Evolutionary conservation across 2,329 filamentous ascomycete genomes (phyloP), one percentile per base, ranked within the genome.

Genomic region (Didymella exigua): DNA sequence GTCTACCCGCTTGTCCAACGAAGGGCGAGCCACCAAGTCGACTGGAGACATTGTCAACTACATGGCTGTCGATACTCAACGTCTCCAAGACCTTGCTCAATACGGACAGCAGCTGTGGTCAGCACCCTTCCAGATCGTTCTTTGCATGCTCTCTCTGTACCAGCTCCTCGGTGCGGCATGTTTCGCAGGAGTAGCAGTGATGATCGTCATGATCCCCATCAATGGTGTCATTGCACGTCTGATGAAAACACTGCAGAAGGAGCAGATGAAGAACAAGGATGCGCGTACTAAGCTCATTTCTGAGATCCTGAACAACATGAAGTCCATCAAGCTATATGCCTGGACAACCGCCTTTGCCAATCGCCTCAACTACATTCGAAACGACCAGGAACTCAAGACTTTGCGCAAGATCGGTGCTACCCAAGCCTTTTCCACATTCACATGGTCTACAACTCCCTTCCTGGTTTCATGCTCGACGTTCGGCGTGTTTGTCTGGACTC

Each of bases 231-330:
- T 98, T 71, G 93, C 95, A 21, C 86, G 89, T 54, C 83, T 96
- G 66, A 97, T 97, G 90, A 97, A 96, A 79, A 91, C 84, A 37
- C 79, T 99, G 66, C 96, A 99, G 73, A 96, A 98, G 77, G 82
- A 87, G 61, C 95, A 99, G 79, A 99, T 99, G 95, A 96, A 96
- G 81, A 98, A 98, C 80, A 99, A 99, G 79, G 95, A 99, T 69
- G 85, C 92, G 33, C 86, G 95, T 70, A 96, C 93, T 41, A 86
- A 93, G 44, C 79, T 99, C 54, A 97, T 98, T 82, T 96, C 93
- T 6, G 95, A 99, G 58, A 99, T 99, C 63, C 82, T 99, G 70
- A 97, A 96, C 81, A 98, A 98, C 78, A 99, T 99, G 90, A 99
- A 99, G 81, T 96, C 92, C 72, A 82, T 99, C 80, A 99, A 99